Base-by-base conservation (phyloP, 75 land plant species). In the Pinus tabuliformis region DNA sequence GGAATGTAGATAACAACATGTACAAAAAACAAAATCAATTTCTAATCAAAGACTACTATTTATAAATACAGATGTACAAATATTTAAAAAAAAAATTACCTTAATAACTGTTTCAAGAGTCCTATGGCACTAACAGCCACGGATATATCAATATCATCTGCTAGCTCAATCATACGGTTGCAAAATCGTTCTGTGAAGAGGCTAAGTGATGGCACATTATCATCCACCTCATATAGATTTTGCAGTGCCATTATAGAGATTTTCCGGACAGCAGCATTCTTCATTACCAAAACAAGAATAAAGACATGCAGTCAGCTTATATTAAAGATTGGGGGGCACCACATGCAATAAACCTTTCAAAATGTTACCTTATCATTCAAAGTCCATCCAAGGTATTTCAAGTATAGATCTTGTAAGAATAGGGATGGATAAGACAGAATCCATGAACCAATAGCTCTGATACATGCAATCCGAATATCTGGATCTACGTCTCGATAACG, bases 341-440 rank as follows among this genome's bases (percentile, higher is more conserved):
- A 33, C 70, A 56, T 15, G 26, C 4, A 39, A 73, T 30, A 42
- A 37, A 62, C 16, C 24, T 6, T 39, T 9, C 16, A 42, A 15
- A 21, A 36, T 52, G 33, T 80, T 78, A 94, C 97, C 83, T 96
- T 96, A 82, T 96, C 99, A 86, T 94, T 96, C 72, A 96, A 76
- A 22, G 95, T 96, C 99, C 99, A 96, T 9, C 99, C 99, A 84
- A 96, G 89, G 76, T 96, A 96, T 80, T 96, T 96, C 66, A 96
- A 85, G 78, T 96, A 96, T 42, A 86, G 78, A 82, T 96, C 99
- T 77, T 91, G 91, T 78, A 96, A 86, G 83, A 96, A 96, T 60
- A 93, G 72, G 64, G 99, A 91, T 22, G 99, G 99, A 73, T 96
- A 96, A 15, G 95, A 90, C 63, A 92, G 70, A 77, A 94, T 86